Conservation (phyloP, 768 basidiomycete genomes). For the Boletus rex-veris region DNA sequence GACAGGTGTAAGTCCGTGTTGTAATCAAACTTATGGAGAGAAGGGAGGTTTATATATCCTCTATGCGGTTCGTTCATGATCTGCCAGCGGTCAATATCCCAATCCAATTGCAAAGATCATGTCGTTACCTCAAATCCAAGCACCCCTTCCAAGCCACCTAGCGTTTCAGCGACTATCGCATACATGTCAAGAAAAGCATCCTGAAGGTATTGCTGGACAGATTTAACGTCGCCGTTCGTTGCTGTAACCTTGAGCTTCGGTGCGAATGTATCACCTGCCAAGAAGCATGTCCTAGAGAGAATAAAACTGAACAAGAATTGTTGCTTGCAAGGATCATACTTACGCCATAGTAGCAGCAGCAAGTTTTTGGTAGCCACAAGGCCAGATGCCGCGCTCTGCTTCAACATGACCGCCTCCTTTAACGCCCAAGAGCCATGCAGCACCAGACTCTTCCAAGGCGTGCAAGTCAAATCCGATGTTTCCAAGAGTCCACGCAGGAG, state of each 20-base stretch:
- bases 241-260: constrained; percentile 63
- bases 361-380: constrained; percentile 90
- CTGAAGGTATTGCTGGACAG: constrained; percentile 83
- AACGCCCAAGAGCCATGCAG: constrained; percentile 84
- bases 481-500: constrained; percentile 94
- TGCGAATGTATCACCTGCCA: constrained; percentile 86
- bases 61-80: constrained; percentile 94
- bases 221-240: constrained; percentile 45
- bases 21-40: constrained; percentile 85
- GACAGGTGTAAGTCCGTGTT: constrained; percentile 91
- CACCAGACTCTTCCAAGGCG: constrained; percentile 74
- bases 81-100: constrained; percentile 36
- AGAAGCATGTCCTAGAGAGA: constrained; percentile 74
- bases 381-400: constrained; percentile 84
- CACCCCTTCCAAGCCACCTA: constrained; percentile 75
- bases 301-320: neutral
- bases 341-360: constrained; percentile 92
- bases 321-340: constrained; percentile 26
- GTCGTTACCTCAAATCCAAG: constrained; percentile 80
- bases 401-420: constrained; percentile 72
- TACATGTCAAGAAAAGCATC: constrained; percentile 77
- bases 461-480: constrained; percentile 80
- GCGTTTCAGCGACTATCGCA: constrained; percentile 56
- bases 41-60: constrained; percentile 82
- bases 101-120: neutral